A percentile compares a stretch with the other conserved stretches of the same genome.
Conservation (phyloP, 805 yeast species). For the Wickerhamiella lipophila region DNA sequence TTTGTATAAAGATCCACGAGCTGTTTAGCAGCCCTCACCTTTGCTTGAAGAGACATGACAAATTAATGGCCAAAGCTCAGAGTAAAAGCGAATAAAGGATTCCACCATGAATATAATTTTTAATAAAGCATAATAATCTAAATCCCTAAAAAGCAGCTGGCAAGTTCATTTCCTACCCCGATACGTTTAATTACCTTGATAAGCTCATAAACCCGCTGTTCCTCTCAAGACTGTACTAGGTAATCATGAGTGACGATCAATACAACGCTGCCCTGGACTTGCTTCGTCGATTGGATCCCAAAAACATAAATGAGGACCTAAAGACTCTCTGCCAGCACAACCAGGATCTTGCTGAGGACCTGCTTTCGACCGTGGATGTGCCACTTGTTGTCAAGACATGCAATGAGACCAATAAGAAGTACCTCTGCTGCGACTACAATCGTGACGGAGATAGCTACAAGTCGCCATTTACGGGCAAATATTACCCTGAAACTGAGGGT, state of each 20-base stretch:
- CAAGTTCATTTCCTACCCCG: no score
- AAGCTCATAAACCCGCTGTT: no score
- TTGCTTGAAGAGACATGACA: slow-evolving; percentile 20
- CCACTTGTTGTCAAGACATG: slow-evolving; percentile 53
- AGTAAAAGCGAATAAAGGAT: no score
- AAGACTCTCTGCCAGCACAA: slow-evolving; percentile 37
- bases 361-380: slow-evolving; percentile 74
- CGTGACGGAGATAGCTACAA: slow-evolving; percentile 88
- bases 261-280: slow-evolving; percentile 71
- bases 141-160: no score
- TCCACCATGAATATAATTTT: no score
- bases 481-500: slow-evolving; percentile 42
- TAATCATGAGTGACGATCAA: slow-evolving; percentile 32
- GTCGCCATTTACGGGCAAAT: slow-evolving; percentile 80
- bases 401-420: slow-evolving; percentile 39
- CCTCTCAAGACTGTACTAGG: no score
- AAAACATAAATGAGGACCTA: slow-evolving; percentile 38
- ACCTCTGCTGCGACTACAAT: slow-evolving; percentile 82
- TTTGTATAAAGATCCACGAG: slow-evolving; percentile 20
- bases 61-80: no score
- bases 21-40: slow-evolving; percentile 18
- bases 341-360: slow-evolving; percentile 72
- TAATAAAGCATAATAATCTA: no score
- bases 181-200: neutral
- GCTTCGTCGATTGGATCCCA: slow-evolving; percentile 63